These are phyloP conservation scores for Scheffersomyces insectosa DNA, from an alignment of 1,139 yeast genomes.

Conservation along the genomic window DNA sequence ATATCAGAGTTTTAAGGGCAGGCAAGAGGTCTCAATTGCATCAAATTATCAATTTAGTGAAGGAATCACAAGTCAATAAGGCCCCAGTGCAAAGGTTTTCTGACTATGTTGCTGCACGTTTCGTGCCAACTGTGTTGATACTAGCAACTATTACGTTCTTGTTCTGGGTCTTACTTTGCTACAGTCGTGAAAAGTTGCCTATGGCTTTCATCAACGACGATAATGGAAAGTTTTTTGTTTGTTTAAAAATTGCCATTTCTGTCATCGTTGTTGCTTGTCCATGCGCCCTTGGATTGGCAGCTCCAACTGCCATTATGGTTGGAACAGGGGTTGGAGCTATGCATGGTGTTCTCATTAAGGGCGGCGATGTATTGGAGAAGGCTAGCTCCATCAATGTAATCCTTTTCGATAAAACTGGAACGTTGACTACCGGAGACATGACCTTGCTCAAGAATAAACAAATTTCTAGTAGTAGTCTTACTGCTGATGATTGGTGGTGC, in stretches of 20 bases:
- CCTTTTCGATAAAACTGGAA: conserved; percentile 94
- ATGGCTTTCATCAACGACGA: conserved; percentile 51
- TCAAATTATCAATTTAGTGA: conserved; percentile 82
- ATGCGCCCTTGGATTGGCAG: conserved; percentile 94
- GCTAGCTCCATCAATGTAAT: conserved; percentile 67
- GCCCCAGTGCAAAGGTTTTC: conserved; percentile 93
- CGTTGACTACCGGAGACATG: conserved; percentile 87
- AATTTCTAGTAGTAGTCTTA: conserved; percentile 5
- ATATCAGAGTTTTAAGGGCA: conserved; percentile 64
- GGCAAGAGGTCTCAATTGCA: conserved; percentile 87
- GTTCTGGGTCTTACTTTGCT: conserved; percentile 59
- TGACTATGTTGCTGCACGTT: conserved; percentile 79
- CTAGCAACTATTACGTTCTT: conserved; percentile 66
- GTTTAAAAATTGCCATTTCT: conserved; percentile 83
- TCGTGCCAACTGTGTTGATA: conserved; percentile 74
- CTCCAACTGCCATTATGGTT: conserved; percentile 98
- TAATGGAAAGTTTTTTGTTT: conserved; percentile 63
- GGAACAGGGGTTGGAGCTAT: conserved; percentile 96
- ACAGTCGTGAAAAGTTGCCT: conserved; percentile 45
- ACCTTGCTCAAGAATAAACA: conserved; percentile 37
- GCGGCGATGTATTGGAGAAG: conserved; percentile 85
- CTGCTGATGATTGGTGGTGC: conserved; percentile 49
- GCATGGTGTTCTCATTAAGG: conserved; percentile 87
- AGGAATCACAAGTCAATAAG: conserved; percentile 82
- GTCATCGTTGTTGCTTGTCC: conserved; percentile 98